Evolutionary conservation across 2,329 filamentous ascomycete species (phyloP).

Genomic region (Penicillium sp.): DNA sequence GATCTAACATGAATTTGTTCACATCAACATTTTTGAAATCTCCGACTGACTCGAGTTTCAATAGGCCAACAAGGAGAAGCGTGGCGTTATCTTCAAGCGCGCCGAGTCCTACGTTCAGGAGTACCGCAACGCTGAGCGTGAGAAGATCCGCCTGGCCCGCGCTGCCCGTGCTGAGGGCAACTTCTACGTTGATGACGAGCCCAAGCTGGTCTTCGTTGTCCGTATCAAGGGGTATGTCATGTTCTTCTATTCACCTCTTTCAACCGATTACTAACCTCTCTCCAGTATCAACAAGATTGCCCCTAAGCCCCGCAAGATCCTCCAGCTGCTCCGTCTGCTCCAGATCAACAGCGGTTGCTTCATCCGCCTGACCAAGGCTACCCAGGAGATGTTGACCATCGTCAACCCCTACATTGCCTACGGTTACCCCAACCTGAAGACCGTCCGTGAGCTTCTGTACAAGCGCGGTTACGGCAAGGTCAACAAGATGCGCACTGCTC

Average conservation of each 20-base stretch:
- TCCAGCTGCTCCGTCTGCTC: conserved; percentile 97
- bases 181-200: conserved; percentile 91
- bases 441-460: conserved; percentile 98
- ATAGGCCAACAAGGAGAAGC: conserved; percentile 98
- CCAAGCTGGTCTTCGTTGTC: conserved; percentile 95
- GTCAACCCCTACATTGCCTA: conserved; percentile 99
- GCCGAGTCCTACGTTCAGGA: conserved; percentile 99
- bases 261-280: conserved; percentile 8
- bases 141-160: conserved; percentile 92
- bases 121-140: conserved; percentile 96
- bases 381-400: conserved; percentile 93
- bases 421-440: conserved; percentile 99
- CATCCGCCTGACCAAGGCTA: conserved; percentile 96
- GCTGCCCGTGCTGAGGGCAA: conserved; percentile 87
- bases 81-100: conserved; percentile 98
- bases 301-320: conserved; percentile 99
- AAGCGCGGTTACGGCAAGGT: conserved; percentile 99
- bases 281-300: conserved; percentile 99
- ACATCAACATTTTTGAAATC: conserved; percentile 12
- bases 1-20: conserved; percentile 15
- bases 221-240: conserved; percentile 87
- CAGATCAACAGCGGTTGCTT: conserved; percentile 99
- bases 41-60: conserved; percentile 28
- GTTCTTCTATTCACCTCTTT: neutral
- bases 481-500: conserved; percentile 93